phyloP scores from a whole-genome alignment of 192 early-diverging fungal species.

The Gaertneriomyces semiglobifer region DNA sequence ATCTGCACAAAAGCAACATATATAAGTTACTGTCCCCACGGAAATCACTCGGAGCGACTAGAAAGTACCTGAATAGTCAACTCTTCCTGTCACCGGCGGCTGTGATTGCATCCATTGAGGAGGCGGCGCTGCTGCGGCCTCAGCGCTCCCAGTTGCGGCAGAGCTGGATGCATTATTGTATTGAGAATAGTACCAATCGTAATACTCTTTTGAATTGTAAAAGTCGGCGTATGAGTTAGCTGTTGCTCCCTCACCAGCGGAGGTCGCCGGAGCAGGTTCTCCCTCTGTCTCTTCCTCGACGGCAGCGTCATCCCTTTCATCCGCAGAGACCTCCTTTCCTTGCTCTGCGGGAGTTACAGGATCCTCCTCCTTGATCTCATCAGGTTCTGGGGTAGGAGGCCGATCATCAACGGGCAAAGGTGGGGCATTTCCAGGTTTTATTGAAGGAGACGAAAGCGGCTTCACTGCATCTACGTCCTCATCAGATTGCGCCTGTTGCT shows the following conservation, averaged over 20 bases:
- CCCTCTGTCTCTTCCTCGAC: constrained; percentile 4
- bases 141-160: neutral
- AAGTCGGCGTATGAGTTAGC: constrained; percentile 12
- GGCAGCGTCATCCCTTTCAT: constrained; percentile 1
- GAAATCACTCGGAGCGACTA: neutral
- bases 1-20: constrained; percentile 5
- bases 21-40: neutral
- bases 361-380: neutral
- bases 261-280: neutral
- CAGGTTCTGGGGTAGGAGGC: neutral
- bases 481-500: neutral
- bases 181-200: constrained; percentile 39
- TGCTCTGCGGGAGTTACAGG: neutral
- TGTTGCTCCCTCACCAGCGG: neutral
- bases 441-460: neutral
- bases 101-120: neutral
- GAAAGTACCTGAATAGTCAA: constrained; percentile 17
- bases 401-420: neutral
- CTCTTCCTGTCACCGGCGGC: constrained; percentile 5
- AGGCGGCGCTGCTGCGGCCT: neutral
- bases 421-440: neutral
- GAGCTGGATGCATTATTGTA: neutral
- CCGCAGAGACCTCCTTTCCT: neutral
- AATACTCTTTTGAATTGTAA: constrained; percentile 33
- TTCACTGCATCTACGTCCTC: too few species aligned